A percentile compares a stretch with the other conserved stretches of the same genome.
Evolutionary conservation across 345 rosid species (phyloP).

Genomic region (Laguncularia racemosa): DNA sequence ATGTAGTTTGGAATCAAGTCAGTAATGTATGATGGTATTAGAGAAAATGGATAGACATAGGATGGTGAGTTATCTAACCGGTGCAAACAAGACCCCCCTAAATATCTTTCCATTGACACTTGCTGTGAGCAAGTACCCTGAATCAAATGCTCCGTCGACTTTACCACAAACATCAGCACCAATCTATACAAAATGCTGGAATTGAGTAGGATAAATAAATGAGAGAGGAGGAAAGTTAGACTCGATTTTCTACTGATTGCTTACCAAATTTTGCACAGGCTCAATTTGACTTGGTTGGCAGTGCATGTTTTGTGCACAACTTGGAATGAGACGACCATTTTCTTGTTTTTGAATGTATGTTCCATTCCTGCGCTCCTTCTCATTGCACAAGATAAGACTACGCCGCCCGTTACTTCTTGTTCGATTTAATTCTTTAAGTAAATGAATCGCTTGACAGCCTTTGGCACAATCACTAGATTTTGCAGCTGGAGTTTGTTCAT

Average conservation of each 20-base stretch:
- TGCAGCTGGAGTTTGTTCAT: conserved; percentile 36
- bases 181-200: conserved; percentile 19
- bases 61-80: conserved; percentile 29
- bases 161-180: conserved; percentile 66
- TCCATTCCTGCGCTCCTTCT: conserved; percentile 19
- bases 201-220: not conserved
- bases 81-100: conserved; percentile 64
- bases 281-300: conserved; percentile 18
- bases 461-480: conserved; percentile 18
- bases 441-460: conserved; percentile 24
- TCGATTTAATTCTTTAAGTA: conserved; percentile 32
- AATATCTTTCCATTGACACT: conserved; percentile 53
- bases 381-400: conserved; percentile 13
- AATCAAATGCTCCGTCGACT: conserved; percentile 68
- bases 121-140: conserved; percentile 62
- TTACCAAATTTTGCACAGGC: conserved; percentile 39
- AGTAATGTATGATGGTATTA: not conserved
- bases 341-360: conserved; percentile 13
- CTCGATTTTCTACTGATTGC: not conserved
- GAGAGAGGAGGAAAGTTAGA: not conserved
- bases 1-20: not conserved
- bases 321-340: conserved; percentile 16
- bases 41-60: not conserved
- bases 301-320: conserved; percentile 17
- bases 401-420: conserved; percentile 18